Evolutionary conservation across 2,329 filamentous ascomycete species (phyloP), one percentile per base, ranked within the genome.

Genomic region (Gliomastix tumulicola): DNA sequence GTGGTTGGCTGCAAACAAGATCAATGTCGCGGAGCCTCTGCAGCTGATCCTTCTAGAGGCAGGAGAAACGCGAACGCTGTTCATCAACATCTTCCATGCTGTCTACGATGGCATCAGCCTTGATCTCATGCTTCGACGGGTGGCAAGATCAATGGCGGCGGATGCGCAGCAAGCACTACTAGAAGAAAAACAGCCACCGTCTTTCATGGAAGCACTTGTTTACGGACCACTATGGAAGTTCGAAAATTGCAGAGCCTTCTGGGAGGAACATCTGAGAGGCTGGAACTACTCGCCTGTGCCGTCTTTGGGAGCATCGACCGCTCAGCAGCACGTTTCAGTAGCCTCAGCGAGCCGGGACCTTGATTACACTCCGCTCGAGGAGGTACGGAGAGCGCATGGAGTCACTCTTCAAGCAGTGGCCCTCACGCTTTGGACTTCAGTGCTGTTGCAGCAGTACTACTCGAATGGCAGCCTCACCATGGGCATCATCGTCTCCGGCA

Each of bases 61-160:
- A 6, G 36, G 39, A 1, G 44, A 44, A 1, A 47, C 45, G 2
- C 48, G 49, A 7, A 43, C 68, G 0, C 57, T 94, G 21, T 59
- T 69, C 3, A 49, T 94, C 3, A 73, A 83, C 32, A 79, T 94
- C 1, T 94, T 95, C 58, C 89, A 96, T 53, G 88, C 76, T 0
- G 57, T 95, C 0, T 96, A 96, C 48, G 89, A 96, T 56, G 89
- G 88, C 3, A 82, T 75, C 44, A 90, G 88, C 42, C 71, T 94
- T 27, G 69, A 73, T 3, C 55, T 87, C 18, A 68, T 94, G 27
- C 67, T 94, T 16, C 54, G 72, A 4, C 59, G 69, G 16, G 65
- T 94, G 50, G 13, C 50, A 20, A n/a, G n/a, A n/a, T 30, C 34
- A 8, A 32, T 47, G 7, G 56, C 56, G 30, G 12, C 23, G 4